These are phyloP conservation scores for Tetrahymena malaccensis DNA, from an alignment of 73 alveolate species.

Conservation along the genomic window DNA sequence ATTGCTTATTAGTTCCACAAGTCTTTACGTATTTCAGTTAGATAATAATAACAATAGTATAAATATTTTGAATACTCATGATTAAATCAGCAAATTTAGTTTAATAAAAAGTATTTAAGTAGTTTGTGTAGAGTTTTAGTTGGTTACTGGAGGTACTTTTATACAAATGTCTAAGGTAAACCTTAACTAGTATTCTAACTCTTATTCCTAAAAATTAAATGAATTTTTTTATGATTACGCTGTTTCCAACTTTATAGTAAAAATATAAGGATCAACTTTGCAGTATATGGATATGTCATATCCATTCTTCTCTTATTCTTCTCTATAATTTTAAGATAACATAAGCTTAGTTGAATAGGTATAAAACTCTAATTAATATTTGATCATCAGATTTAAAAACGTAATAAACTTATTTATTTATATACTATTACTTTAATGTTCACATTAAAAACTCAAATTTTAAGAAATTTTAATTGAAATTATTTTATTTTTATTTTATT, in stretches of 20 bases:
- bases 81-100: no score
- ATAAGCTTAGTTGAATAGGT: not conserved
- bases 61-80: no score
- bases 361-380: not conserved
- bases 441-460: no score
- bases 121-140: not conserved
- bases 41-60: no score
- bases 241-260: not conserved
- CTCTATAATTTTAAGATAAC: not conserved
- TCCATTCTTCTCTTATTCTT: not conserved
- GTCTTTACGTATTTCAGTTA: not conserved
- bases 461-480: no score
- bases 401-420: not conserved
- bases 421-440: no score
- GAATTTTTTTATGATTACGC: not conserved
- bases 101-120: not conserved
- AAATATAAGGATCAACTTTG: not conserved
- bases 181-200: not conserved
- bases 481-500: not conserved
- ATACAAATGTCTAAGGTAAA: no score
- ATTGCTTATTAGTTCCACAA: no score
- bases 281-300: not conserved
- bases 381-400: not conserved
- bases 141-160: not conserved
- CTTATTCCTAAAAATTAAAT: not conserved